Evolutionary conservation across 768 basidiomycete genomes (phyloP), one percentile per base, ranked within the genome.

Genomic region (Kwoniella europaea): DNA sequence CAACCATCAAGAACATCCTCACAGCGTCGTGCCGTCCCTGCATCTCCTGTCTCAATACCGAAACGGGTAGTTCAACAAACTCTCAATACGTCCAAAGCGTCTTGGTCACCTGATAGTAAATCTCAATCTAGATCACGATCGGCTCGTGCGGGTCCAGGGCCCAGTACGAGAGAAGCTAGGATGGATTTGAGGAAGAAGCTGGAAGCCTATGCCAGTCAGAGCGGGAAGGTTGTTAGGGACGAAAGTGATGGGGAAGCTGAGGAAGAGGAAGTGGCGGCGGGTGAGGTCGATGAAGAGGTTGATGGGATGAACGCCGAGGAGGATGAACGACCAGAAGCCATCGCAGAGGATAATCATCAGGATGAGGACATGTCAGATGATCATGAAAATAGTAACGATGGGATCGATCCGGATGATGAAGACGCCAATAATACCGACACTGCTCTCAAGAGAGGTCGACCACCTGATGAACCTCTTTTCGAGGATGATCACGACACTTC

Each of bases 11-110:
- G 46, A 50, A 50, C 1, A 56, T 43, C 20, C 29, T 69, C 7
- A 61, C 64, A 18, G 43, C 46, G 27, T 60, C 60, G 42, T 22
- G 16, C 66, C 41, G 67, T 50, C 46, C 68, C 50, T 50, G 29
- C 53, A 24, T 46, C 53, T 20, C 60, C 42, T 55, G 55, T 41
- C 12, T 59, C 22, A 15, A 35, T 50, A 42, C n/a, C 59, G 46
- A 55, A 27, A 56, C 57, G 79, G 69, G 54, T 81, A 62, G 78
- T 84, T 6, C 86, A 88, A 74, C 85, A 86, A 68, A 85, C 88
- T 4, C 78, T 90, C 43, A 86, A 85, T 74, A 91, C 90, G 0
- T 82, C 85, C 4, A 81, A 84, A 4, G 87, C 90, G 2, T 76
- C 83, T 1, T 91, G 90, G 88, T 71, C 76, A 29, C 73, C 76